phyloP scores from a whole-genome alignment of 192 early-diverging fungal species.

The Coemansia sp. region DNA sequence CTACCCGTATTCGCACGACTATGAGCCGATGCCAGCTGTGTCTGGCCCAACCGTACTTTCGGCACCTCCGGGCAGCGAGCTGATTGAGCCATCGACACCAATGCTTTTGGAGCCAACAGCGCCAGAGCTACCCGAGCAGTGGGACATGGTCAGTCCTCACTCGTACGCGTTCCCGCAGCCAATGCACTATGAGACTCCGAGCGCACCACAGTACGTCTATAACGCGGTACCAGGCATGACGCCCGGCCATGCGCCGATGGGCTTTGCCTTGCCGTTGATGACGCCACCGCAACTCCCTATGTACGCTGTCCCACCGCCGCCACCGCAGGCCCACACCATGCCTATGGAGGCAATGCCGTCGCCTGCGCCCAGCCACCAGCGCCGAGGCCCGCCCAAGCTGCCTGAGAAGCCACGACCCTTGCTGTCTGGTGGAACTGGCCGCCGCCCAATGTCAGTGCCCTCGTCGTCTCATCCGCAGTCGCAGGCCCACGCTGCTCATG shows the following conservation, averaged over 20 bases:
- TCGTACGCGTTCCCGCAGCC: conserved; percentile 42
- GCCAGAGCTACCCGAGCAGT: conserved; percentile 48
- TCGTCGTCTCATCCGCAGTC: conserved; percentile 9
- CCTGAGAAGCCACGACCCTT: conserved; percentile 35
- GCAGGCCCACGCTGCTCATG: not conserved
- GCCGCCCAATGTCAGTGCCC: conserved; percentile 22
- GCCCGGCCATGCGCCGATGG: conserved; percentile 21
- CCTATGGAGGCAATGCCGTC: not conserved
- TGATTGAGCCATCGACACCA: conserved; percentile 52
- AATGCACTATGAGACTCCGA: conserved; percentile 20
- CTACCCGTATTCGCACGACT: conserved; percentile 5
- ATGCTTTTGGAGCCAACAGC: conserved; percentile 49
- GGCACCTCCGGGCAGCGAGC: conserved; percentile 35
- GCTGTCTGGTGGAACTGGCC: not conserved
- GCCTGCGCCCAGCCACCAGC: conserved; percentile 4
- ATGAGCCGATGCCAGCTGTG: conserved; percentile 16
- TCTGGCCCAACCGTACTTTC: conserved; percentile 36
- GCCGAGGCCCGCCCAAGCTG: conserved; percentile 13
- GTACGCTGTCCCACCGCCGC: not conserved
- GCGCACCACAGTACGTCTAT: conserved; percentile 8
- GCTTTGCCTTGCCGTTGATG: conserved; percentile 27
- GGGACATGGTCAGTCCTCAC: conserved; percentile 19
- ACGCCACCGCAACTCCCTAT: conserved; percentile 5
- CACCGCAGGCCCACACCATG: conserved; percentile 5
- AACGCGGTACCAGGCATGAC: conserved; percentile 13